Evolutionary conservation across 2,329 filamentous ascomycete species (phyloP), one percentile per base, ranked within the genome.

Genomic region (Myotisia sp.): DNA sequence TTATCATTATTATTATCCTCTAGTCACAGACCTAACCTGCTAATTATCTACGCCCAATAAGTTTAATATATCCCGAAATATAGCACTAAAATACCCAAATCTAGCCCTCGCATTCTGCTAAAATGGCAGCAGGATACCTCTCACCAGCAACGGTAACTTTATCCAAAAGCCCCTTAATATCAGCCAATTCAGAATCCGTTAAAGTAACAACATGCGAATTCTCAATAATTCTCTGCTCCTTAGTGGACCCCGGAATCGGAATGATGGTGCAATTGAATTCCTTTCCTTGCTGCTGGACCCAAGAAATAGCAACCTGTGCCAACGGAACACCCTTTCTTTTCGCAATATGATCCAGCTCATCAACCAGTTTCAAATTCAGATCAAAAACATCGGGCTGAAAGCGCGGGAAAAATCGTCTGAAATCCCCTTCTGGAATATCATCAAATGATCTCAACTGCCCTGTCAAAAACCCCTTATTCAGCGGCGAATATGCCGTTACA

Each of bases 401-500:
- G 12, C 65, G 60, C 2, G 67, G 62, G 33, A 65, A 39, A 4
- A 36, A 31, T 8, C 47, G 51, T 10, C 65, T 60, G 34, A 65
- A 44, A 38, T 70, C 66, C 26, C 54, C 59, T 27, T 63, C 54
- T 0, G 61, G 62, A 26, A 71, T 53, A 37, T 71, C 67, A 3
- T 59, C 47, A 2, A 49, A 29, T 6, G 51, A 63, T 37, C 55
- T 63, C 46, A 70, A 57, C 29, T 64, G 50, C 6, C 67, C 67
- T 0, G 66, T 63, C 34, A 72, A 45, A 41, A 72, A 68, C 1
- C 74, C 74, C 5, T 66, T 58, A 14, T 70, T 67, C 1, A 77
- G 60, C 2, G 74, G 72, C 30, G 67, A 70, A 56, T 76, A 76
- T 2, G 67, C 67, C 6, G 74, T 53, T 27, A 76, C 57, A 0